These are phyloP conservation scores for Paxillus rubicundulus DNA, from an alignment of 768 basidiomycete genomes.

Conservation along the genomic window DNA sequence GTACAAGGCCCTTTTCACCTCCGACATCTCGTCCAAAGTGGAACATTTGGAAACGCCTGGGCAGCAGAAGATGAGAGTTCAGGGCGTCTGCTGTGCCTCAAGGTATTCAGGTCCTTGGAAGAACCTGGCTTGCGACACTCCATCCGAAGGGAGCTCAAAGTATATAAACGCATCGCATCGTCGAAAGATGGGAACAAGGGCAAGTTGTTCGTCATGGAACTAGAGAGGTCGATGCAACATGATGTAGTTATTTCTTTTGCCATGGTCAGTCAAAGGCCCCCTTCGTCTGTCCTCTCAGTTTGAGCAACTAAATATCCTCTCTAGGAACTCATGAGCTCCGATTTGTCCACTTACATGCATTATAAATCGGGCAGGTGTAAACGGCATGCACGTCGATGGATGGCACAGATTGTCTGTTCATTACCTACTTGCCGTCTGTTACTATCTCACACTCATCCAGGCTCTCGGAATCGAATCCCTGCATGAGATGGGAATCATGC, in stretches of 20 bases:
- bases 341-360: constrained; percentile 32
- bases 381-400: constrained; percentile 37
- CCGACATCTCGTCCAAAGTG: constrained; percentile 13
- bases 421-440: background rate
- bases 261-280: constrained; percentile 33
- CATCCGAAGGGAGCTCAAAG: constrained; percentile 33
- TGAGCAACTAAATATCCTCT: background rate
- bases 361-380: constrained; percentile 20
- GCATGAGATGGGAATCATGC: constrained; percentile 61
- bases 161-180: constrained; percentile 35
- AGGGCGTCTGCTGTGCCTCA: constrained; percentile 39
- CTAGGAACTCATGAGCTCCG: constrained; percentile 41
- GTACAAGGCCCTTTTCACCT: constrained; percentile 27
- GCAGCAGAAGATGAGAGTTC: constrained; percentile 24
- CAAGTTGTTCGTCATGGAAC: constrained; percentile 37
- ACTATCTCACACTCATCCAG: constrained; percentile 20
- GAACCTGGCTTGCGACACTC: constrained; percentile 9
- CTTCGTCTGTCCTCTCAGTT: background rate
- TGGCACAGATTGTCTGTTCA: constrained; percentile 37
- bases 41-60: constrained; percentile 20
- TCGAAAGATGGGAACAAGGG: constrained; percentile 19
- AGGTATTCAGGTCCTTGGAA: constrained; percentile 26
- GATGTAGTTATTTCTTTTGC: constrained; percentile 31
- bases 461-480: constrained; percentile 42
- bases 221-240: constrained; percentile 38